phyloP scores from a whole-genome alignment of 371 early-diverging fungal genomes.

The Syncephalastrum sp. region DNA sequence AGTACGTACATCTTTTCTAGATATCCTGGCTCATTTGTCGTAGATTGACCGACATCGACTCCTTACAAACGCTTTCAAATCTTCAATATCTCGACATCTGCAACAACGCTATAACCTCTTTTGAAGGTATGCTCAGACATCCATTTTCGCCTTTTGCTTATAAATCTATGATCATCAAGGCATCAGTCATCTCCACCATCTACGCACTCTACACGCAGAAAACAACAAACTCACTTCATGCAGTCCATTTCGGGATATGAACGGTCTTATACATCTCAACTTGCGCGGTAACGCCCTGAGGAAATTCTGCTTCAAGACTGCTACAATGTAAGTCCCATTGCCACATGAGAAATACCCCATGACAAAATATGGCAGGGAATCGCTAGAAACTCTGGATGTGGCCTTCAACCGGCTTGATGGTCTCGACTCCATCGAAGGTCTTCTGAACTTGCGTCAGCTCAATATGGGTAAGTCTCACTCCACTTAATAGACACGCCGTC shows the following conservation, averaged over 20 bases:
- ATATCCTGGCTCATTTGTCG: background rate
- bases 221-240: slow-evolving; percentile 47
- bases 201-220: slow-evolving; percentile 47
- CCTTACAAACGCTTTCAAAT: slow-evolving; percentile 34
- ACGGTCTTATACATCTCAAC: slow-evolving; percentile 38
- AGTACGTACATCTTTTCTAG: slow-evolving; percentile 9
- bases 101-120: slow-evolving; percentile 40
- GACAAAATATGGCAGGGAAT: slow-evolving; percentile 22
- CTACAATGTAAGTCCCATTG: slow-evolving; percentile 29
- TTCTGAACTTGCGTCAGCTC: slow-evolving; percentile 33
- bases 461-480: slow-evolving; percentile 35
- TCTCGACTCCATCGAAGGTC: slow-evolving; percentile 41
- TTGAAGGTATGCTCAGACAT: slow-evolving; percentile 31
- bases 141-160: background rate
- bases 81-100: slow-evolving; percentile 51
- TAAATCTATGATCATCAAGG: slow-evolving; percentile 1
- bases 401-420: slow-evolving; percentile 52
- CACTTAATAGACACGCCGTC: background rate
- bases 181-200: slow-evolving; percentile 23
- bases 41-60: slow-evolving; percentile 40
- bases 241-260: slow-evolving; percentile 37
- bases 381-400: slow-evolving; percentile 51
- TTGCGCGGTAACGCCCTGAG: slow-evolving; percentile 44
- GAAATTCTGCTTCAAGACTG: slow-evolving; percentile 32
- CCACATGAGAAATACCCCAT: background rate